phyloP scores from a whole-genome alignment of 305 asterid genomes.

The Ajuga reptans region DNA sequence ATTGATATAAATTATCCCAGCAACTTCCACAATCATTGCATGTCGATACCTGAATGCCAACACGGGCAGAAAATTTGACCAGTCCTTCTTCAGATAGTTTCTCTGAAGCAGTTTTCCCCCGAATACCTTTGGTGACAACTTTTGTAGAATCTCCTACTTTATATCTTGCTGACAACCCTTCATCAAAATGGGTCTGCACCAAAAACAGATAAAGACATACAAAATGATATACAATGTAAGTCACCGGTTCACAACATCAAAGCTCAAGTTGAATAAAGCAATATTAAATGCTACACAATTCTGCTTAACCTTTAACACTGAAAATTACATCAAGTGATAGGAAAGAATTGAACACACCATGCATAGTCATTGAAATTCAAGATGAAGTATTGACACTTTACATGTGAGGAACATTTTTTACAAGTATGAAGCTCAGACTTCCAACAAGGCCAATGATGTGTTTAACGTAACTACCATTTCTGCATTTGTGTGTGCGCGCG shows the following conservation, averaged over 20 bases:
- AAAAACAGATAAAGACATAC: conserved; percentile 21
- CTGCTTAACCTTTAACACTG: not conserved
- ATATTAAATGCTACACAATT: too few species aligned
- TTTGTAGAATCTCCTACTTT: conserved; percentile 69
- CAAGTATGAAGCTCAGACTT: not conserved
- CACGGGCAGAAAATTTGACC: conserved; percentile 85
- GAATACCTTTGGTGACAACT: conserved; percentile 65
- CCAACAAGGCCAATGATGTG: not conserved
- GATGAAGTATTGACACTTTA: not conserved
- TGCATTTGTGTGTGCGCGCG: too few species aligned
- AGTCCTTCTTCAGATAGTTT: conserved; percentile 92
- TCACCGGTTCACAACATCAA: not conserved
- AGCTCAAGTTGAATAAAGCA: not conserved
- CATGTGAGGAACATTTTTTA: not conserved
- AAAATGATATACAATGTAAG: conserved; percentile 3
- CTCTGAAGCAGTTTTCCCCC: conserved; percentile 85
- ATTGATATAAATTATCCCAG: conserved; percentile 5
- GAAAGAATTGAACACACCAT: not conserved
- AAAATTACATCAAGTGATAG: conserved; percentile 1
- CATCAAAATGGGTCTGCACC: conserved; percentile 84
- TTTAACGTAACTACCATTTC: not conserved
- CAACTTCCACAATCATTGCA: conserved; percentile 15
- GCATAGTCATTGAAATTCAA: not conserved
- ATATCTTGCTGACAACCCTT: conserved; percentile 71
- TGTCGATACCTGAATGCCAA: conserved; percentile 65